These are phyloP conservation scores for Solanum megistacrolobum DNA, from an alignment of 257 asterid species.

Conservation along the genomic window DNA sequence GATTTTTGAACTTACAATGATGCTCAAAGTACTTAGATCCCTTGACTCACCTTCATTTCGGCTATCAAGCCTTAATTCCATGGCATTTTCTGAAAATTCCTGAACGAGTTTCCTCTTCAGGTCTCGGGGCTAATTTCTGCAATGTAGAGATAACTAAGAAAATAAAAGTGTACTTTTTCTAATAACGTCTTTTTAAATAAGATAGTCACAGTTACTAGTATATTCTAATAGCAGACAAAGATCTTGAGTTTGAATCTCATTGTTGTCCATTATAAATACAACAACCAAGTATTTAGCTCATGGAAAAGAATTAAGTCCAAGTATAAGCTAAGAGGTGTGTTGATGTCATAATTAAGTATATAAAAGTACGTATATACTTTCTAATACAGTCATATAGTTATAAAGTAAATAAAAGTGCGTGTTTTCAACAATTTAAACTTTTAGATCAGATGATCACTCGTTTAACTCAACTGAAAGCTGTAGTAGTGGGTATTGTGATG, in stretches of 20 bases:
- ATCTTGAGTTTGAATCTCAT: background rate
- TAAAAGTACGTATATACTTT: background rate
- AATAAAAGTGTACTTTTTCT: background rate
- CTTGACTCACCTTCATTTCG: background rate
- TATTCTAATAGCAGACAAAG: background rate
- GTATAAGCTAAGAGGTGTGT: no score
- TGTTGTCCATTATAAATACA: background rate
- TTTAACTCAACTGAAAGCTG: background rate
- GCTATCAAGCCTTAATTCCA: conserved; percentile 2
- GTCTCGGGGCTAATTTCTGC: background rate
- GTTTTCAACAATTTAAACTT: background rate
- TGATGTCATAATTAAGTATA: background rate
- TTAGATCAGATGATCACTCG: background rate
- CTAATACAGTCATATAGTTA: background rate
- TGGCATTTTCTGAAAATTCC: no score
- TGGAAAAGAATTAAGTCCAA: background rate
- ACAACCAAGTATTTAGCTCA: background rate
- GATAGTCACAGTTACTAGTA: background rate
- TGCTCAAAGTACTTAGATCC: background rate
- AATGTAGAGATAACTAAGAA: background rate
- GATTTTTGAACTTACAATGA: no score
- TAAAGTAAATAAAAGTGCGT: background rate
- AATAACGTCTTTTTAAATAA: background rate
- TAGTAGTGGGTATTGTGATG: background rate
- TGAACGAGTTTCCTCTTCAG: background rate